Evolutionary conservation across 2,329 filamentous ascomycete species (phyloP).

Genomic region (Ophiostoma ulmi): DNA sequence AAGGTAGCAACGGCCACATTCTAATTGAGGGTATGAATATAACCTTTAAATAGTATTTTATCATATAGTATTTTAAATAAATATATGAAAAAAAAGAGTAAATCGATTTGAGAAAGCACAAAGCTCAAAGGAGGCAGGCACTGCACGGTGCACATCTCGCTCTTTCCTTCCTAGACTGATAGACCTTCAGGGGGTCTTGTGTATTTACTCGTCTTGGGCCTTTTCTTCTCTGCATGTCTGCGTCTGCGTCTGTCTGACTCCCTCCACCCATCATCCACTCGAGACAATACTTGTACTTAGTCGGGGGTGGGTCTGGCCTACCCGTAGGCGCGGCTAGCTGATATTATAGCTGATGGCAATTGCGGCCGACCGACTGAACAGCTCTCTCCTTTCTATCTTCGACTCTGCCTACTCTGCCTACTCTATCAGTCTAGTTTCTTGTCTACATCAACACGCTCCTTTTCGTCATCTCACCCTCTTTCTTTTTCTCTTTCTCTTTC

Average conservation of each 20-base stretch:
- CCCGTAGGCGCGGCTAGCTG: conserved; percentile 17
- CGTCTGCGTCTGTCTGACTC: background rate
- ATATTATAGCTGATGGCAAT: conserved; percentile 17
- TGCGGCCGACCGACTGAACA: conserved; percentile 12
- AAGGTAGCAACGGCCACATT: background rate
- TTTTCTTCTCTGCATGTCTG: background rate
- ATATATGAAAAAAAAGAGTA: background rate
- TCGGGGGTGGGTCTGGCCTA: conserved; percentile 8
- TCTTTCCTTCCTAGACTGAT: background rate
- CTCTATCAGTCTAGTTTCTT: background rate
- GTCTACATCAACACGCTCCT: background rate
- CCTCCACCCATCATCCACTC: background rate
- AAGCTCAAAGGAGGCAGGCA: background rate
- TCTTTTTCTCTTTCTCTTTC: background rate
- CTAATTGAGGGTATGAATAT: background rate
- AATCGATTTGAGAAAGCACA: background rate
- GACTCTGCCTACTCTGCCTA: background rate
- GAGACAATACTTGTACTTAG: background rate
- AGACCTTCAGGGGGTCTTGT: background rate
- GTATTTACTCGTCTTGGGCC: background rate
- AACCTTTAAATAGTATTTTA: background rate
- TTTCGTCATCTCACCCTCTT: background rate
- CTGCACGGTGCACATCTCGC: conserved; percentile 7
- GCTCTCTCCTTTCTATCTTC: background rate
- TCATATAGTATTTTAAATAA: background rate